A percentile compares a stretch with the other conserved stretches of the same genome.
Evolutionary conservation across 2,329 filamentous ascomycete genomes (phyloP).

Genomic region (Nigrospora osmanthi): DNA sequence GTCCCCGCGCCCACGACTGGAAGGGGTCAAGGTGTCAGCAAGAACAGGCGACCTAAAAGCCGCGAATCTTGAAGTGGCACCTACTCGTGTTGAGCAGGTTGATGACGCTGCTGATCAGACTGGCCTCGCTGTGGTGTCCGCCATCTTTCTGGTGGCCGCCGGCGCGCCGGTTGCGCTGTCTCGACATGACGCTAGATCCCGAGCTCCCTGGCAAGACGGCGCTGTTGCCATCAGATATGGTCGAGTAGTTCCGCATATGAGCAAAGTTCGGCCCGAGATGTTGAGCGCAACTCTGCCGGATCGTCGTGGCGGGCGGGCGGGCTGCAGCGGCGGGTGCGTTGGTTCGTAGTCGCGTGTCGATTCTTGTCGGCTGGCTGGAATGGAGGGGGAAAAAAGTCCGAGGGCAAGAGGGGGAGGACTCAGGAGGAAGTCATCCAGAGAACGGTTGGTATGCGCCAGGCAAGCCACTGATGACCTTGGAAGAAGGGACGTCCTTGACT

Average conservation of each 20-base stretch:
- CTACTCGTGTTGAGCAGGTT: conserved; percentile 94
- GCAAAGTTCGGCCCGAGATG: background rate
- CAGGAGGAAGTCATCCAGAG: too few species aligned
- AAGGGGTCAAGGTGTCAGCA: conserved; percentile 11
- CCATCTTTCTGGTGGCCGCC: conserved; percentile 60
- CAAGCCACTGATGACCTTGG: too few species aligned
- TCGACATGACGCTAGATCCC: conserved; percentile 36
- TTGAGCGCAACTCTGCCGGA: background rate
- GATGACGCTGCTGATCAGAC: conserved; percentile 84
- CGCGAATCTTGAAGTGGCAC: conserved; percentile 13
- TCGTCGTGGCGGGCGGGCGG: too few species aligned
- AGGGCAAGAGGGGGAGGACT: too few species aligned
- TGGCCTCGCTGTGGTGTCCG: conserved; percentile 65
- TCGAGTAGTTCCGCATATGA: conserved; percentile 47
- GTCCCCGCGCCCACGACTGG: conserved; percentile 88
- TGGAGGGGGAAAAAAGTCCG: too few species aligned
- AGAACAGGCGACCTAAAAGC: too few species aligned
- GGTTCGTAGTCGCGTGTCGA: too few species aligned
- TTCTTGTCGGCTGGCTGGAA: too few species aligned
- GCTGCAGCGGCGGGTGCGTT: too few species aligned
- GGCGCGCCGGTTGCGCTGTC: conserved; percentile 38
- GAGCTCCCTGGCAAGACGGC: conserved; percentile 22
- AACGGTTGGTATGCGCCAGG: too few species aligned
- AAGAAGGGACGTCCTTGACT: too few species aligned
- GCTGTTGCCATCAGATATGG: conserved; percentile 40